Base-by-base conservation (phyloP, 257 asterid genomes). In the Fraxinus quadrangulata region DNA sequence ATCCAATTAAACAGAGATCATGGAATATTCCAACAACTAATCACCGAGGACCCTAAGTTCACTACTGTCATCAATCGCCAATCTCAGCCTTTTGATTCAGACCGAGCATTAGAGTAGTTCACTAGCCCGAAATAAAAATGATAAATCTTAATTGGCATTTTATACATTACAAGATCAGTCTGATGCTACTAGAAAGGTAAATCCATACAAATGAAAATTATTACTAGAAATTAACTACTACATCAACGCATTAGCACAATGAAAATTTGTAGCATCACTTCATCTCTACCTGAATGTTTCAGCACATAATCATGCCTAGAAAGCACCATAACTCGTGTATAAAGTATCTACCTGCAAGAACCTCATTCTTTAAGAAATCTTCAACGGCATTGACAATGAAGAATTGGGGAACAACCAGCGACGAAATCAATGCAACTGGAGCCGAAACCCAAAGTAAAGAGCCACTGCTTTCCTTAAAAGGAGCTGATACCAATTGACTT, bases 381-480 rank as follows among this genome's bases (percentile, higher is more conserved):
- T 89, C 96, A 66, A 95, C 78, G 0, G 92, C 85, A 67, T 23
- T 72, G 65, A 84, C 79, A 72, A 95, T 40, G 81, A 90, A 84
- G 85, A 93, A 83, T 71, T 85, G 91, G 0, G 97, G 96, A 78
- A 92, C 82, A 76, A 91, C 81, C 73, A 95, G 79, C 4, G 96
- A 82, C 0, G 93, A 83, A 71, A 93, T 88, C 75, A 93, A 86
- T 34, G 92, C 97, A 85, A 87, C 86, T 42, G 99, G 99, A 28
- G 96, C 97, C 81, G 90, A 81, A 74, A 87, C 84, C 99, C 98
- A 95, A 14, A 88, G 78, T 37, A 90, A 76, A 30, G 99, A 95
- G 67, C 94, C 90, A 28, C 74, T 70, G 56, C 84, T 84, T 73
- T 87, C 92, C 82, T 82, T 86, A 33, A 88, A 88, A 40, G 97